phyloP scores from a whole-genome alignment of 495 filamentous ascomycete genomes.

The Platismatia glauca region DNA sequence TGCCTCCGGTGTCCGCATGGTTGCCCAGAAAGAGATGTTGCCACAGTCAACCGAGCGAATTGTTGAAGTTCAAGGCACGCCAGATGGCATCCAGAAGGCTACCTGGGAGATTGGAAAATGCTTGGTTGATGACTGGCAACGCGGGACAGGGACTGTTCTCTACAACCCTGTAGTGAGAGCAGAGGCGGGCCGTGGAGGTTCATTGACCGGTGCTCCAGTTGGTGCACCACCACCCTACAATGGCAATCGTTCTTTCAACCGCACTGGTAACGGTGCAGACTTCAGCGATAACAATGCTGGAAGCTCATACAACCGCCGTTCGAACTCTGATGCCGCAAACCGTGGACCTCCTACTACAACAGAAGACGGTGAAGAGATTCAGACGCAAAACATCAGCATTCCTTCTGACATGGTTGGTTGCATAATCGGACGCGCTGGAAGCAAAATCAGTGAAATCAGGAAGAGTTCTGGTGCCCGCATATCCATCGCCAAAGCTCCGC shows the following conservation, averaged over 20 bases:
- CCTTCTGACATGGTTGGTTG: conserved; percentile 99
- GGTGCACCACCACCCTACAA: conserved; percentile 37
- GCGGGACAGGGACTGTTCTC: conserved; percentile 88
- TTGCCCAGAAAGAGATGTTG: conserved; percentile 98
- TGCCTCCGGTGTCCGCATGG: conserved; percentile 93
- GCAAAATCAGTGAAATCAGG: conserved; percentile 96
- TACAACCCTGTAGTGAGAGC: conserved; percentile 94
- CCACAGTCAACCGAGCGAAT: conserved; percentile 98
- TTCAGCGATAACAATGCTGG: conserved; percentile 69
- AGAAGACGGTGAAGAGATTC: conserved; percentile 93
- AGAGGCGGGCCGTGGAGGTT: conserved; percentile 47
- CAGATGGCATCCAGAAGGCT: conserved; percentile 89
- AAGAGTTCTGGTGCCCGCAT: conserved; percentile 93
- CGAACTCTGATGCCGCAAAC: conserved; percentile 65
- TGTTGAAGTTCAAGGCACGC: conserved; percentile 88
- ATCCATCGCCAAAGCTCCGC: conserved; percentile 95
- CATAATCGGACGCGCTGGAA: conserved; percentile 90
- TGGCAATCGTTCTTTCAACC: conserved; percentile 65
- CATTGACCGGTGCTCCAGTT: conserved; percentile 35
- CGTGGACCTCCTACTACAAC: conserved; percentile 72
- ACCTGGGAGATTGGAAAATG: conserved; percentile 99
- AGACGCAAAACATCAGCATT: conserved; percentile 99
- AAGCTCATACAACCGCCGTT: conserved; percentile 61
- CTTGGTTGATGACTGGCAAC: conserved; percentile 93
- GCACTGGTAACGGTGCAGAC: conserved; percentile 94